Evolutionary conservation across 2,329 filamentous ascomycete species (phyloP).

Genomic region (Phialemonium atrogriseum): DNA sequence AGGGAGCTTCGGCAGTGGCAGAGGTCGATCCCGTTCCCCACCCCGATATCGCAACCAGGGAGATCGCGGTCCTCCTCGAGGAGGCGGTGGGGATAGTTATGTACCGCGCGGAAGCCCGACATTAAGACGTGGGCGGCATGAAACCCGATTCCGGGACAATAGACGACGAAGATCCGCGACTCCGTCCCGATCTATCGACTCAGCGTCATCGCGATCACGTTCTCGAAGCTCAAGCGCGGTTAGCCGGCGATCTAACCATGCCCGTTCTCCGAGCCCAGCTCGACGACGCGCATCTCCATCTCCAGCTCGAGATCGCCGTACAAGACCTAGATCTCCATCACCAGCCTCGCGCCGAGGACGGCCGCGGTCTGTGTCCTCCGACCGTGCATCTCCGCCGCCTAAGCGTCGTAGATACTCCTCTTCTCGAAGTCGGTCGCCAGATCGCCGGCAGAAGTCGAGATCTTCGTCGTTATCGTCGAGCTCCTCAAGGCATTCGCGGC

Average conservation of each 20-base stretch:
- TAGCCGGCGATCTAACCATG: slow-evolving; percentile 21
- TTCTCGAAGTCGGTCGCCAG: slow-evolving; percentile 38
- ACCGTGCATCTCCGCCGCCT: slow-evolving; percentile 29
- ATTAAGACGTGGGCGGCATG: slow-evolving; percentile 26
- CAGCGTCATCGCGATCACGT: slow-evolving; percentile 22
- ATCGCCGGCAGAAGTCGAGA: slow-evolving; percentile 16
- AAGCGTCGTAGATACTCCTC: slow-evolving; percentile 44
- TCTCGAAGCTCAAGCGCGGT: slow-evolving; percentile 22
- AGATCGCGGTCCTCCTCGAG: slow-evolving; percentile 29
- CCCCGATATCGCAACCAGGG: slow-evolving; percentile 33
- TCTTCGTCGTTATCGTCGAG: slow-evolving; percentile 12
- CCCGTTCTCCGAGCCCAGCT: slow-evolving; percentile 23
- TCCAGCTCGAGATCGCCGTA: slow-evolving; percentile 24
- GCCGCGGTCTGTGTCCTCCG: slow-evolving; percentile 20
- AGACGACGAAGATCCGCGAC: slow-evolving; percentile 35
- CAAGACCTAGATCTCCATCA: slow-evolving; percentile 30
- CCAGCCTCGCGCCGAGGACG: slow-evolving; percentile 12
- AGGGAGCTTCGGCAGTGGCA: slow-evolving; percentile 34
- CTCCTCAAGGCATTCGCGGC: not conserved
- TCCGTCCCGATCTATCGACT: slow-evolving; percentile 24
- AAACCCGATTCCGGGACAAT: slow-evolving; percentile 27
- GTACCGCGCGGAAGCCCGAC: slow-evolving; percentile 32
- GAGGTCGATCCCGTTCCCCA: slow-evolving; percentile 39
- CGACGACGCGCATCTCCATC: slow-evolving; percentile 21
- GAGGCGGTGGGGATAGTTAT: slow-evolving; percentile 38